Conservation (phyloP, 192 early-diverging fungal species). For the Backusella tarrabulga region DNA sequence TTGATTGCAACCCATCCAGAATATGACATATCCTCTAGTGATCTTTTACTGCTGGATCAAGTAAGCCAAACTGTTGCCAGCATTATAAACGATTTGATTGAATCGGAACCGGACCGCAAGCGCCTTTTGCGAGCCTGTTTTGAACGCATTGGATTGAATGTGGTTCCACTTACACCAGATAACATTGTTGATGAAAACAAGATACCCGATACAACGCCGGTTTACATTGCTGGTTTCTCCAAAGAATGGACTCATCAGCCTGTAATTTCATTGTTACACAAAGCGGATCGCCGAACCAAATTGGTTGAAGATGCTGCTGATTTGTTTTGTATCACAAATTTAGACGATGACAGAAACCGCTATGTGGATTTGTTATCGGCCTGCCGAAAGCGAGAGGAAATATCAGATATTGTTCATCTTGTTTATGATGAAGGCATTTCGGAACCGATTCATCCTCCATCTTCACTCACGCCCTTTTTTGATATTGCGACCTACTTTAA, state of each 20-base stretch:
- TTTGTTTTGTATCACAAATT: not conserved
- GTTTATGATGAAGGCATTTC: not conserved
- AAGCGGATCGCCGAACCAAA: not conserved
- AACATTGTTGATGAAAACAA: slow-evolving; percentile 26
- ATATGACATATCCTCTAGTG: slow-evolving; percentile 61
- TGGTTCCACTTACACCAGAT: slow-evolving; percentile 42
- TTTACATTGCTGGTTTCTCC: slow-evolving; percentile 31
- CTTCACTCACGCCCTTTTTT: slow-evolving; percentile 58
- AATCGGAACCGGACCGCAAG: slow-evolving; percentile 49
- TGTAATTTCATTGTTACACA: not conserved
- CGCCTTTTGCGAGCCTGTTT: slow-evolving; percentile 59
- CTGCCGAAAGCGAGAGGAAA: not conserved
- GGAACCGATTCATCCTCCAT: slow-evolving; percentile 35
- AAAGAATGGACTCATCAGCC: not conserved
- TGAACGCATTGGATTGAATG: slow-evolving; percentile 59
- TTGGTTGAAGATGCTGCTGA: not conserved
- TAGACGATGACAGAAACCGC: not conserved
- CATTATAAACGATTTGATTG: slow-evolving; percentile 48
- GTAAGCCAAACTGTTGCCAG: slow-evolving; percentile 42
- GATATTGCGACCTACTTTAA: slow-evolving; percentile 50
- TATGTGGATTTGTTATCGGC: not conserved
- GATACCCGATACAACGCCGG: slow-evolving; percentile 38
- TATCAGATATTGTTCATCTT: not conserved
- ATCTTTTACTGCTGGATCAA: slow-evolving; percentile 47
- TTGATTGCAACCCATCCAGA: slow-evolving; percentile 85